Percentiles rank a stretch among this genome's conserved stretches.
These are phyloP conservation scores for Dimocarpus longan DNA, from an alignment of 345 rosid genomes.

Conservation along the genomic window DNA sequence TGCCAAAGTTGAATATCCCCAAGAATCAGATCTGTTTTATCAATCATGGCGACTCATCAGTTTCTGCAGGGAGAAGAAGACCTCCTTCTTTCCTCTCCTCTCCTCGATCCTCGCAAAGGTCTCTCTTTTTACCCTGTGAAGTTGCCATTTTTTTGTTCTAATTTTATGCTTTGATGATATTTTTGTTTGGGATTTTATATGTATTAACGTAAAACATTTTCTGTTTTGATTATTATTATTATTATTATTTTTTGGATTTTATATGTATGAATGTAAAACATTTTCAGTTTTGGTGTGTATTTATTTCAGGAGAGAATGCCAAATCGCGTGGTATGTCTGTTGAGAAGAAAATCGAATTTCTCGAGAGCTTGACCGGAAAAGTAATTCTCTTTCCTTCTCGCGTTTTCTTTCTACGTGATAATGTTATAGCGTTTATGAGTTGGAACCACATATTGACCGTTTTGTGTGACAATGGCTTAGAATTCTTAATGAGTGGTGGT, in stretches of 20 bases:
- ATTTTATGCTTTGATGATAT: not conserved
- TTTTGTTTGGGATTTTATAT: not conserved
- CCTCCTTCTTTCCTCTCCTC: constrained; percentile 51
- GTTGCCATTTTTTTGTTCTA: no score
- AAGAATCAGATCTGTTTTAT: constrained; percentile 1
- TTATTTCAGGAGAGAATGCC: constrained; percentile 51
- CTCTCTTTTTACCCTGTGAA: not conserved
- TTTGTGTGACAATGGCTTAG: not conserved
- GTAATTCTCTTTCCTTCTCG: constrained; percentile 37
- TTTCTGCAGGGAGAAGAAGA: constrained; percentile 61
- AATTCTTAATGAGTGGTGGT: not conserved
- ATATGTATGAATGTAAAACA: not conserved
- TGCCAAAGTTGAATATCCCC: not conserved
- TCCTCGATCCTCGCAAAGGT: constrained; percentile 52
- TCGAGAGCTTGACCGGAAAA: constrained; percentile 81
- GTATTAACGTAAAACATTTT: not conserved
- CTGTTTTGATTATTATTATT: not conserved
- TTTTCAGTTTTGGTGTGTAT: not conserved
- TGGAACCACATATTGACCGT: not conserved
- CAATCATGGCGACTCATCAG: constrained; percentile 66
- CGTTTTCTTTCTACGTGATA: not conserved
- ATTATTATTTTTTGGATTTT: not conserved
- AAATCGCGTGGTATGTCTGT: constrained; percentile 65
- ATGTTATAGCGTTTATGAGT: not conserved
- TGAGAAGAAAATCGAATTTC: constrained; percentile 91